A percentile compares a stretch with the other conserved stretches of the same genome.
These are phyloP conservation scores for Hemileccinum impolitum DNA, from an alignment of 768 basidiomycete species.

Conservation along the genomic window DNA sequence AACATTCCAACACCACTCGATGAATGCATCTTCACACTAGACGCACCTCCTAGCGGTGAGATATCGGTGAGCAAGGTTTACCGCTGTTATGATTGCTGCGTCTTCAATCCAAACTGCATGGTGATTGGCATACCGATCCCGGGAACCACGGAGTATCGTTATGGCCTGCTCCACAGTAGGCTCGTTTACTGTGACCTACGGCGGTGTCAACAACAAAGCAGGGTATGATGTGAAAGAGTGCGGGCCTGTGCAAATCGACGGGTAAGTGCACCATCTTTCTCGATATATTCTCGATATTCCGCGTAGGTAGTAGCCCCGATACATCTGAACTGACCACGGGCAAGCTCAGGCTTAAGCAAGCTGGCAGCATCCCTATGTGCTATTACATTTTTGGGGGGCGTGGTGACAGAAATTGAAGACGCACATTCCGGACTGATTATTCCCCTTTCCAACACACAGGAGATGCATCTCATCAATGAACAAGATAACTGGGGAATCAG, in stretches of 20 bases:
- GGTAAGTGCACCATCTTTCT: conserved; percentile 9
- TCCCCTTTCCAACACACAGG: conserved; percentile 8
- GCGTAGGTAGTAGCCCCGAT: conserved; percentile 7
- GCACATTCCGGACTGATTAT: conserved; percentile 6
- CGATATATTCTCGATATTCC: conserved; percentile 9
- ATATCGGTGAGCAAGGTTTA: conserved; percentile 7
- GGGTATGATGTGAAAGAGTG: not conserved
- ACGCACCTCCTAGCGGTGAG: conserved; percentile 6
- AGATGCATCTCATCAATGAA: conserved; percentile 12
- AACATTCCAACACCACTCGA: not conserved
- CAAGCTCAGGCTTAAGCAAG: conserved; percentile 7
- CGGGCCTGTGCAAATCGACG: conserved; percentile 8
- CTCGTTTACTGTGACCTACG: conserved; percentile 7
- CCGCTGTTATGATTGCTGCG: conserved; percentile 4
- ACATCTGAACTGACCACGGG: conserved; percentile 8
- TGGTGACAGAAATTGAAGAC: not conserved
- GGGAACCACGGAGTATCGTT: conserved; percentile 6
- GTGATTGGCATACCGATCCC: conserved; percentile 6
- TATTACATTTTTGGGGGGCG: no score
- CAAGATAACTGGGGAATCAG: conserved; percentile 5
- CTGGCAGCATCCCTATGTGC: conserved; percentile 7
- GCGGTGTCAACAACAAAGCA: not conserved
- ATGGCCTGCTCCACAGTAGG: conserved; percentile 5
- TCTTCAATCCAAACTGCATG: conserved; percentile 7
- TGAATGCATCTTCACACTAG: not conserved